Evolutionary conservation across 1,284 basidiomycete genomes (phyloP).

Genomic region (Ganoderma meredithae): DNA sequence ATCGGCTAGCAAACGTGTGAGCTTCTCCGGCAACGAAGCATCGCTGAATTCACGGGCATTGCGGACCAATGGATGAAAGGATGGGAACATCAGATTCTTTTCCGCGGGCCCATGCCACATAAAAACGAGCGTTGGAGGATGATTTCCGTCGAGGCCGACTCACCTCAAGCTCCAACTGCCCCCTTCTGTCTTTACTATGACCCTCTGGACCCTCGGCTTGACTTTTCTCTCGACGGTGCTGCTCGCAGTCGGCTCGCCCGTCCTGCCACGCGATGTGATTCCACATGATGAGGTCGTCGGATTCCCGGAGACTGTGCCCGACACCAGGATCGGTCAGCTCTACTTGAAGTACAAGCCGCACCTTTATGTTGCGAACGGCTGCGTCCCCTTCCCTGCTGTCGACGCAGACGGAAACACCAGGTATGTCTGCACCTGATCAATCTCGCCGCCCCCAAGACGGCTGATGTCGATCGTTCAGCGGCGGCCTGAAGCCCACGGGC

Average conservation of each 20-base stretch:
- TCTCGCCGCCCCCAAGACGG: not conserved
- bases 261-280: conserved; percentile 18
- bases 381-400: conserved; percentile 23
- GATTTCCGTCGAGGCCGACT: not conserved
- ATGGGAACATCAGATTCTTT: not conserved
- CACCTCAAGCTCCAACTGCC: not conserved
- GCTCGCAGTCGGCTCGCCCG: conserved; percentile 1
- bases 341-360: conserved; percentile 26
- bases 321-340: conserved; percentile 14
- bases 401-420: conserved; percentile 21
- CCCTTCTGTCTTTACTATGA: not conserved
- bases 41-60: not conserved
- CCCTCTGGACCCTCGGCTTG: conserved; percentile 2
- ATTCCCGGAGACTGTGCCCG: conserved; percentile 23
- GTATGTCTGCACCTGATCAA: not conserved
- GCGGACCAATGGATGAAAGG: not conserved
- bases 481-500: conserved; percentile 18
- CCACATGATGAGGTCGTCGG: conserved; percentile 20
- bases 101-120: not conserved
- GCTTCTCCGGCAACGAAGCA: not conserved
- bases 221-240: not conserved
- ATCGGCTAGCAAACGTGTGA: conserved; percentile 3
- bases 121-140: not conserved
- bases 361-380: conserved; percentile 23
- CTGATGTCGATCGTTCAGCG: conserved; percentile 1